Conservation (phyloP, 2,329 filamentous ascomycete species). For the Phoma herbarum region DNA sequence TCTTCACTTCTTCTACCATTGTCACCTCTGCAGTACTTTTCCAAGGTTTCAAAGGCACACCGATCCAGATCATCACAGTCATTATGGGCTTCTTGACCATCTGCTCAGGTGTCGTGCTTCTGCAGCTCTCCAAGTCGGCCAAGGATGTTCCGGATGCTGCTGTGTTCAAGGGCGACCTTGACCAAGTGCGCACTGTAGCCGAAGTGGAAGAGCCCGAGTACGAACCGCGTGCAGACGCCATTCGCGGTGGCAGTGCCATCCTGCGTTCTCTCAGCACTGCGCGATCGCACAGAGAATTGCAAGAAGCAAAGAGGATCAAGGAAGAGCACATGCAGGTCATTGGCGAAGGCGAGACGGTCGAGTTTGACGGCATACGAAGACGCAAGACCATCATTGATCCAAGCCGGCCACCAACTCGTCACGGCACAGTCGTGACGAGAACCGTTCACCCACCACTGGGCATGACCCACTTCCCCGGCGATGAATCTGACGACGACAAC, state of each 20-base stretch:
- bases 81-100: conserved; percentile 94
- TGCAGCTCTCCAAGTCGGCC: conserved; percentile 97
- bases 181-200: conserved; percentile 94
- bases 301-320: conserved; percentile 79
- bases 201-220: conserved; percentile 96
- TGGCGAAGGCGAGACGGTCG: conserved; percentile 79
- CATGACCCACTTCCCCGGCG: conserved; percentile 82
- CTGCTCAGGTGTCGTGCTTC: conserved; percentile 87
- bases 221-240: conserved; percentile 95
- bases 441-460: conserved; percentile 79
- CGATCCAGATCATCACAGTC: conserved; percentile 82
- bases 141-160: conserved; percentile 96
- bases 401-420: conserved; percentile 45
- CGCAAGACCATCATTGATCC: conserved; percentile 67
- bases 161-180: conserved; percentile 89
- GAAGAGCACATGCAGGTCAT: conserved; percentile 84
- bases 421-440: conserved; percentile 55
- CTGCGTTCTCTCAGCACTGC: conserved; percentile 81
- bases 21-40: conserved; percentile 93
- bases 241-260: conserved; percentile 88
- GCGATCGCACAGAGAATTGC: conserved; percentile 78
- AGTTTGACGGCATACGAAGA: conserved; percentile 91
- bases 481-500: conserved; percentile 58
- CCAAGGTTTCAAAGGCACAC: conserved; percentile 89
- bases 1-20: conserved; percentile 96